Evolutionary conservation across 306 rosid genomes (phyloP).

Genomic region (Oxytropis ochrocephala): DNA sequence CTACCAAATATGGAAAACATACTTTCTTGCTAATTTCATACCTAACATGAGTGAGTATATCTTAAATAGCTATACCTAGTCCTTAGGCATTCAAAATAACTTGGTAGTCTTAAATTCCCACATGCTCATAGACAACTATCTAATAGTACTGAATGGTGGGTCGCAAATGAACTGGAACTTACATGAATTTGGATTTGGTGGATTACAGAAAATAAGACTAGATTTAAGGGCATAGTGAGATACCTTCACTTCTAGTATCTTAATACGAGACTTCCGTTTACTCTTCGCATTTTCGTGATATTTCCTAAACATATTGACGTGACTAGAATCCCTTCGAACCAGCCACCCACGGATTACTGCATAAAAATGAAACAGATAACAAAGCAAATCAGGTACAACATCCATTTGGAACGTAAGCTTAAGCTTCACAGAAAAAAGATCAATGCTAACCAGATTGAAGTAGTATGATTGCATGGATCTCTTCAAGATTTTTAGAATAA

Average conservation of each 20-base stretch:
- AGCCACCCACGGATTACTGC: conserved; percentile 68
- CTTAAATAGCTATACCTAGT: neutral
- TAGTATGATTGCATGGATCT: conserved; percentile 43
- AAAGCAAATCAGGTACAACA: conserved; percentile 20
- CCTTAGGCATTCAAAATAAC: neutral
- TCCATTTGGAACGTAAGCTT: neutral
- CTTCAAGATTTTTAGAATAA: conserved; percentile 44
- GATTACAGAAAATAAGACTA: neutral
- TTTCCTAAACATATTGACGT: conserved; percentile 25
- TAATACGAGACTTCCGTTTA: conserved; percentile 32
- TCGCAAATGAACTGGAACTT: conserved; percentile 2
- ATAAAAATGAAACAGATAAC: conserved; percentile 14
- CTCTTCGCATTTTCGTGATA: conserved; percentile 35
- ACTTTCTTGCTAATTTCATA: neutral
- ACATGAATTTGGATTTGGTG: neutral
- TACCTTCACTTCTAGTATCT: conserved; percentile 56
- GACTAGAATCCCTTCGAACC: conserved; percentile 41
- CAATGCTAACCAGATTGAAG: conserved; percentile 60
- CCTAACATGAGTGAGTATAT: neutral
- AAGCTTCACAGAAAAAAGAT: conserved; percentile 3
- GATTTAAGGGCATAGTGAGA: neutral
- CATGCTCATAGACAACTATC: neutral
- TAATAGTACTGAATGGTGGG: neutral
- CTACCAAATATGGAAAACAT: neutral
- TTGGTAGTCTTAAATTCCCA: neutral